A percentile compares a stretch with the other conserved stretches of the same genome.
Evolutionary conservation across 441 rosid species (phyloP).

Genomic region (Arabidopsis lyrata): DNA sequence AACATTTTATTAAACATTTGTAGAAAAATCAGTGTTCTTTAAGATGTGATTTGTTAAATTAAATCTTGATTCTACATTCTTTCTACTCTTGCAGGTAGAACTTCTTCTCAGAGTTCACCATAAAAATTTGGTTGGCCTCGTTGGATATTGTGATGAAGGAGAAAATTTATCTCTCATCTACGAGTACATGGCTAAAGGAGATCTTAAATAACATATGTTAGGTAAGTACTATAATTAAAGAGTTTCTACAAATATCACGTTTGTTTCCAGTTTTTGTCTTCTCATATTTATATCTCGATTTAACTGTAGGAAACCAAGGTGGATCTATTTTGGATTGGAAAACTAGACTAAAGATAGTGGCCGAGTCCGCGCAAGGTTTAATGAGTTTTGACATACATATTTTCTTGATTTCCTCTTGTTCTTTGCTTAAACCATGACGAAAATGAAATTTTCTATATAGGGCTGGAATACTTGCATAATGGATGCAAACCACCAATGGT

Average conservation of each 20-base stretch:
- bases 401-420: neutral
- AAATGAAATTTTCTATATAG: neutral
- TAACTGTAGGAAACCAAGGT: slow-evolving; percentile 22
- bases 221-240: slow-evolving; percentile 46
- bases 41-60: too few relatives aligned
- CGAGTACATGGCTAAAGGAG: slow-evolving; percentile 64
- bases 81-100: slow-evolving; percentile 35
- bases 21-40: too few relatives aligned
- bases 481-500: too few relatives aligned
- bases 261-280: neutral
- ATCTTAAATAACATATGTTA: slow-evolving; percentile 49
- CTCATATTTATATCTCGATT: neutral
- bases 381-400: neutral
- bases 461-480: slow-evolving; percentile 36
- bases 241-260: neutral
- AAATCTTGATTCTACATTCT: too few relatives aligned
- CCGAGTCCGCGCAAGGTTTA: slow-evolving; percentile 54
- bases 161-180: slow-evolving; percentile 51
- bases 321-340: slow-evolving; percentile 45
- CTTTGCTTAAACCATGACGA: too few relatives aligned
- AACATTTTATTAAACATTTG: neutral
- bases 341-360: slow-evolving; percentile 48
- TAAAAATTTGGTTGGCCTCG: slow-evolving; percentile 54
- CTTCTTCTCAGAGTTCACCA: slow-evolving; percentile 55
- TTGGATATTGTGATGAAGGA: slow-evolving; percentile 65